These are phyloP conservation scores for Boletus bicolor DNA, from an alignment of 768 basidiomycete species.

Conservation along the genomic window DNA sequence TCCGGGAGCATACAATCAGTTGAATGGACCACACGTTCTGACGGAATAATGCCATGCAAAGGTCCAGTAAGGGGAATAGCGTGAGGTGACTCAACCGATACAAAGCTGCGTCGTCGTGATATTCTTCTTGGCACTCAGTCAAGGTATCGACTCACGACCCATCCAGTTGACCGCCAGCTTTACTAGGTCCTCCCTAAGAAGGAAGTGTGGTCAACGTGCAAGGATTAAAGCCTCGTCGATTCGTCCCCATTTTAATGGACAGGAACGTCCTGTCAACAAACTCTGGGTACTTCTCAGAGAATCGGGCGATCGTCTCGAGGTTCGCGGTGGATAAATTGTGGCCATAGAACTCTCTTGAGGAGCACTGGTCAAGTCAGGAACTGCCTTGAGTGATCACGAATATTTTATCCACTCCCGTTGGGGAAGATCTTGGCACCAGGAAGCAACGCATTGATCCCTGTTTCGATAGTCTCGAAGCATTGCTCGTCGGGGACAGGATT, in stretches of 20 bases:
- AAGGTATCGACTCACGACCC: constrained; percentile 38
- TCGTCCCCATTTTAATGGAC: constrained; percentile 30
- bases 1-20: constrained; percentile 15
- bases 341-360: constrained; percentile 57
- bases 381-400: not conserved
- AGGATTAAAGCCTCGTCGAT: not conserved
- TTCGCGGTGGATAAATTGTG: constrained; percentile 39
- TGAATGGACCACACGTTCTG: not conserved
- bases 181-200: constrained; percentile 9
- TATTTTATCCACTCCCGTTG: constrained; percentile 41
- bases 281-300: constrained; percentile 43
- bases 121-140: constrained; percentile 37
- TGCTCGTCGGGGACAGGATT: constrained; percentile 51
- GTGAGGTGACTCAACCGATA: constrained; percentile 42
- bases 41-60: constrained; percentile 28
- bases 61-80: constrained; percentile 43
- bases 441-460: constrained; percentile 42
- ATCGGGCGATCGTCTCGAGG: constrained; percentile 47
- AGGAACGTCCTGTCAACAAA: constrained; percentile 35
- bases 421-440: constrained; percentile 46
- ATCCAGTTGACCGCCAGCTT: constrained; percentile 16
- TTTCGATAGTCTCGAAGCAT: constrained; percentile 60
- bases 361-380: not conserved
- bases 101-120: constrained; percentile 42
- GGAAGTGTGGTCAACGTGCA: not conserved